A percentile compares a stretch with the other conserved stretches of the same genome.
Conservation (phyloP, 1,139 yeast genomes). For the Yamadazyma blattariae region DNA sequence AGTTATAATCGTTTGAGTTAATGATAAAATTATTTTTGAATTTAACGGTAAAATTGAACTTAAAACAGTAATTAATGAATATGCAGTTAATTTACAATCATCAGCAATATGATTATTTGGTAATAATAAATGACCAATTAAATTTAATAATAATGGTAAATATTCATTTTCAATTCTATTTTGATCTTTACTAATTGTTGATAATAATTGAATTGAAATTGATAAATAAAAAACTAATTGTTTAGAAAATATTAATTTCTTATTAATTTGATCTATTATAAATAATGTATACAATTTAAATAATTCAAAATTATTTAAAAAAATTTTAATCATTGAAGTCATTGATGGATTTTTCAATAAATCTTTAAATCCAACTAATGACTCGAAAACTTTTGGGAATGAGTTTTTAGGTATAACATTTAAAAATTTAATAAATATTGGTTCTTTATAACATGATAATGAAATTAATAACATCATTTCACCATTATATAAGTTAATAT, state of each 20-base stretch:
- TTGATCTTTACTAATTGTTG: slow-evolving; percentile 33
- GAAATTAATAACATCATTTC: slow-evolving; percentile 69
- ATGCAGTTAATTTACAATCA: slow-evolving; percentile 80
- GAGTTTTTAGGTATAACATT: slow-evolving; percentile 62
- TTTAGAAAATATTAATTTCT: slow-evolving; percentile 60
- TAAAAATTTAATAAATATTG: slow-evolving; percentile 71
- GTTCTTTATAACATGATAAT: slow-evolving; percentile 73
- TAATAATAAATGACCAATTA: slow-evolving; percentile 51
- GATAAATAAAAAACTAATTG: slow-evolving; percentile 79
- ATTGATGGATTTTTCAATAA: slow-evolving; percentile 62
- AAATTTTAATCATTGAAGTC: slow-evolving; percentile 67
- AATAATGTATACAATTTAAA: slow-evolving; percentile 63
- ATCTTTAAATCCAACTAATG: slow-evolving; percentile 69
- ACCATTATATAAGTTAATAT: slow-evolving; percentile 75
- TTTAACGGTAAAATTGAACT: slow-evolving; percentile 71
- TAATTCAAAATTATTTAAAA: slow-evolving; percentile 63
- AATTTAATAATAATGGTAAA: slow-evolving; percentile 53
- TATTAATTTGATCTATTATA: slow-evolving; percentile 51
- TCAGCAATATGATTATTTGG: slow-evolving; percentile 38
- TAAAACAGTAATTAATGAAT: slow-evolving; percentile 75
- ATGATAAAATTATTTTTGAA: slow-evolving; percentile 59
- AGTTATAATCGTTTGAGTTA: slow-evolving; percentile 59
- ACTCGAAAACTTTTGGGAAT: slow-evolving; percentile 73
- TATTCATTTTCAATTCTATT: slow-evolving; percentile 27
- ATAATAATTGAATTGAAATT: slow-evolving; percentile 60